Evolutionary conservation across 2,329 filamentous ascomycete genomes (phyloP), one percentile per base, ranked within the genome.

Genomic region (Didymella exigua): DNA sequence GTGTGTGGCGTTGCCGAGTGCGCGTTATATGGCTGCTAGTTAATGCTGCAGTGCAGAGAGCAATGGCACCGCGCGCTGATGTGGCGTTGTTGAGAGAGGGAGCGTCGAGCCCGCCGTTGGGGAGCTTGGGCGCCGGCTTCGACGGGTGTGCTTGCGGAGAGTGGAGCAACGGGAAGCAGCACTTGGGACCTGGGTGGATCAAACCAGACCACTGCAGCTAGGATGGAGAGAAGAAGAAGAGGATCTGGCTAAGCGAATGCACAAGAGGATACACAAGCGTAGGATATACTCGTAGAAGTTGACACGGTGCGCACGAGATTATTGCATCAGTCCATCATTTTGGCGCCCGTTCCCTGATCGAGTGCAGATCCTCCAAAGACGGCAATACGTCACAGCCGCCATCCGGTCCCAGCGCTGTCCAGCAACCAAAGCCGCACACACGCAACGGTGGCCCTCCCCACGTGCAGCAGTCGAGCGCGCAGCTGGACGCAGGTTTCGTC

Each of bases 341-440:
- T 61, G 60, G 54, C 27, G 54, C 49, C 51, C 50, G 52, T 54
- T 68, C 63, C 67, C 62, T 63, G 61, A 63, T 63, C 59, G 49
- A 57, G 64, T 60, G 54, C 48, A 59, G 59, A 54, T 60, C 58
- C 50, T 38, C 46, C 52, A 40, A 49, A 63, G 65, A 61, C 59
- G 67, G 65, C 48, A 47, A 43, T 38, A 50, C 62, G 65, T 62
- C 41, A 53, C 47, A 48, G 62, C 60, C 59, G 56, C 61, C 43
- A 34, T 49, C 53, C 49, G 58, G 57, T 36, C 60, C 21, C 19
- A 46, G 49, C 36, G 8, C 36, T 5, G 16, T 24, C 27, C 21
- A 49, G 37, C 46, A 41, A 42, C 24, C 37, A 41, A 36, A 45
- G 52, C 52, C 43, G 47, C 34, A 47, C 24, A 31, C 26, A 23